Evolutionary conservation across 2,329 filamentous ascomycete genomes (phyloP).

Genomic region (Tolypocladium paradoxum): DNA sequence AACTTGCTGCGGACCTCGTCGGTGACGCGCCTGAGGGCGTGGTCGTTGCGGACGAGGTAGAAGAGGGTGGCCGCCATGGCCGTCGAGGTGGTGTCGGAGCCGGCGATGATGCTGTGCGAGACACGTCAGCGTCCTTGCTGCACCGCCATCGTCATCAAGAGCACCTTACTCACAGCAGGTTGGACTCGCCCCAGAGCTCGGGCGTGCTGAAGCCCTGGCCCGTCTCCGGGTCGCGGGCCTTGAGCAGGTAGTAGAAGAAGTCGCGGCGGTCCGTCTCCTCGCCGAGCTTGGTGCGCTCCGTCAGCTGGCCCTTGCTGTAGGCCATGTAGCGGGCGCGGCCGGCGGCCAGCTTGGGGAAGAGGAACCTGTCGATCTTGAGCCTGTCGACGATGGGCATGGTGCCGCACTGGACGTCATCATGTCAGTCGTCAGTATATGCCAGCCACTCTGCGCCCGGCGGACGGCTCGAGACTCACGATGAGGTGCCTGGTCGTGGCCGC

Average conservation of each 20-base stretch:
- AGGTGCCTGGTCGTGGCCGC: slow-evolving; percentile 58
- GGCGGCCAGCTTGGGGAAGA: slow-evolving; percentile 56
- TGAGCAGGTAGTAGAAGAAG: slow-evolving; percentile 67
- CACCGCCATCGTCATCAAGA: no score
- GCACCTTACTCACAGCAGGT: no score
- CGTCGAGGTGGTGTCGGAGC: slow-evolving; percentile 62
- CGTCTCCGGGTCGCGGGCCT: slow-evolving; percentile 60
- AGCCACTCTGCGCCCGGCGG: no score
- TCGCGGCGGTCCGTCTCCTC: slow-evolving; percentile 58
- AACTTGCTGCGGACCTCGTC: slow-evolving; percentile 44
- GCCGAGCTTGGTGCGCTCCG: slow-evolving; percentile 54
- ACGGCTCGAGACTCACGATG: slow-evolving; percentile 40
- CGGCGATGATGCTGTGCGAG: slow-evolving; percentile 50
- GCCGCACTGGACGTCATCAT: slow-evolving; percentile 41
- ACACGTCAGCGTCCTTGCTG: neutral
- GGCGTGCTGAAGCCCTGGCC: slow-evolving; percentile 53
- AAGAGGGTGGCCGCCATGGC: slow-evolving; percentile 53
- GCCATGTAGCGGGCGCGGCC: slow-evolving; percentile 60
- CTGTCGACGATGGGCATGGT: slow-evolving; percentile 60
- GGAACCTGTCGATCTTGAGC: slow-evolving; percentile 54
- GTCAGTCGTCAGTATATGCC: slow-evolving; percentile 7
- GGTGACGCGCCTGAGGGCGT: slow-evolving; percentile 33
- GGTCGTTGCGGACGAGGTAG: slow-evolving; percentile 46
- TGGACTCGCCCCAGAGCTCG: slow-evolving; percentile 62
- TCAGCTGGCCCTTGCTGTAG: slow-evolving; percentile 57